Conservation (phyloP, 2,329 filamentous ascomycete species). For the Penicillium expansum region DNA sequence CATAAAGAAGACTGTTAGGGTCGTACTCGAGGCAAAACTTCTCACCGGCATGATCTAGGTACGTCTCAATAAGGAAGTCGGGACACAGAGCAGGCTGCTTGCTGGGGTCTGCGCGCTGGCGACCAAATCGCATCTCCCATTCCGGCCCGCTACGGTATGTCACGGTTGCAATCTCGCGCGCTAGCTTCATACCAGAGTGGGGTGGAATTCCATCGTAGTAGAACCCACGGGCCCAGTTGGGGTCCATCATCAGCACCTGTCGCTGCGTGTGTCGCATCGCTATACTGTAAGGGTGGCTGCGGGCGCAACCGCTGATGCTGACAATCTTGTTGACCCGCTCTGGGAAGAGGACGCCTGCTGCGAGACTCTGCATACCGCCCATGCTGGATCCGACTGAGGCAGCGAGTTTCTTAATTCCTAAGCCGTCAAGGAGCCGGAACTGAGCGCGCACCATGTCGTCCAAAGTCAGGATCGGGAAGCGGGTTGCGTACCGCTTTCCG, state of each 20-base stretch:
- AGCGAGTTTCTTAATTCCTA: constrained; percentile 76
- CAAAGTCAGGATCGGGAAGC: constrained; percentile 93
- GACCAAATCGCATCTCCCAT: constrained; percentile 93
- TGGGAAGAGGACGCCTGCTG: constrained; percentile 79
- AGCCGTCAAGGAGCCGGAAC: constrained; percentile 77
- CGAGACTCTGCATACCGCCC: constrained; percentile 97
- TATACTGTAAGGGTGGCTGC: constrained; percentile 96
- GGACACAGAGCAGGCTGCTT: constrained; percentile 92
- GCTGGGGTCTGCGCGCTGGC: constrained; percentile 77
- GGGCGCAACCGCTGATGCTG: constrained; percentile 87
- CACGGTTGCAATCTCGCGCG: constrained; percentile 93
- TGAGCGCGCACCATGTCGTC: constrained; percentile 97
- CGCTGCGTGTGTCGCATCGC: constrained; percentile 97
- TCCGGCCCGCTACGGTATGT: constrained; percentile 96
- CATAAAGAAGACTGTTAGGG: constrained; percentile 89
- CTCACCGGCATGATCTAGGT: constrained; percentile 95
- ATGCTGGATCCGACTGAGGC: constrained; percentile 95
- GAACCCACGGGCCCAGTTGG: constrained; percentile 92
- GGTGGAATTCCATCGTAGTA: constrained; percentile 88
- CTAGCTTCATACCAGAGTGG: constrained; percentile 96
- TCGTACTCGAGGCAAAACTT: constrained; percentile 98
- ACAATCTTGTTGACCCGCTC: constrained; percentile 77
- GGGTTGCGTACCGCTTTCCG: constrained; percentile 83
- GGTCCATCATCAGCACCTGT: constrained; percentile 98
- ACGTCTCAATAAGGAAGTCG: constrained; percentile 96